Evolutionary conservation across 164 flowering plant genomes (phyloP).

Genomic region (Brasenia schreberi): DNA sequence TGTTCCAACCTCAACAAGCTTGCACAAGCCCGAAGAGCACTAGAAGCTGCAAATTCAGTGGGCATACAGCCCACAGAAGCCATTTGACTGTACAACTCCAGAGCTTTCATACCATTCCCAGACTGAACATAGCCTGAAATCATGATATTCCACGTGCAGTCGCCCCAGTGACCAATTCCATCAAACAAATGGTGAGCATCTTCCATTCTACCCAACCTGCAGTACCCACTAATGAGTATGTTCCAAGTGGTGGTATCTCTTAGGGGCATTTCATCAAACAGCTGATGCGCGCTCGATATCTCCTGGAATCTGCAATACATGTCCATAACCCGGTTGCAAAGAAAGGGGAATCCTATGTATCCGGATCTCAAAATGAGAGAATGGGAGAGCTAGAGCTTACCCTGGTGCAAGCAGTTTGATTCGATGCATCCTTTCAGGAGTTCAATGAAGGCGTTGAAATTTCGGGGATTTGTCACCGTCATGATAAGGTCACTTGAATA

Average conservation of each 20-base stretch:
- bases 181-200: slow-evolving; percentile 1
- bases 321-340: slow-evolving; percentile 18
- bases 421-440: neutral
- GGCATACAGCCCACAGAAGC: slow-evolving; percentile 1
- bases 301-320: slow-evolving; percentile 13
- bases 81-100: slow-evolving; percentile 4
- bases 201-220: neutral
- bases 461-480: neutral
- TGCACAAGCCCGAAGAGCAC: slow-evolving; percentile 7
- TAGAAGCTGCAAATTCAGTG: slow-evolving; percentile 3
- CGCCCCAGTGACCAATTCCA: slow-evolving; percentile 1
- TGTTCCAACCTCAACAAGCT: slow-evolving; percentile 6
- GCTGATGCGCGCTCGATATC: slow-evolving; percentile 9
- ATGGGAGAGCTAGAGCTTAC: slow-evolving; percentile 5
- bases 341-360: slow-evolving; percentile 12
- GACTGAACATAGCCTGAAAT: slow-evolving; percentile 8
- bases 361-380: slow-evolving; percentile 8
- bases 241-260: neutral
- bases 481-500: too few relatives aligned
- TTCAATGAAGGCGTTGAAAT: neutral
- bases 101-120: slow-evolving; percentile 1
- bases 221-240: slow-evolving; percentile 1
- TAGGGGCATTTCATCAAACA: slow-evolving; percentile 15
- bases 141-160: slow-evolving; percentile 12
- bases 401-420: neutral